A percentile compares a stretch with the other conserved stretches of the same genome.
phyloP scores from a whole-genome alignment of 2,329 filamentous ascomycete genomes.

The Geosmithia putterillii region DNA sequence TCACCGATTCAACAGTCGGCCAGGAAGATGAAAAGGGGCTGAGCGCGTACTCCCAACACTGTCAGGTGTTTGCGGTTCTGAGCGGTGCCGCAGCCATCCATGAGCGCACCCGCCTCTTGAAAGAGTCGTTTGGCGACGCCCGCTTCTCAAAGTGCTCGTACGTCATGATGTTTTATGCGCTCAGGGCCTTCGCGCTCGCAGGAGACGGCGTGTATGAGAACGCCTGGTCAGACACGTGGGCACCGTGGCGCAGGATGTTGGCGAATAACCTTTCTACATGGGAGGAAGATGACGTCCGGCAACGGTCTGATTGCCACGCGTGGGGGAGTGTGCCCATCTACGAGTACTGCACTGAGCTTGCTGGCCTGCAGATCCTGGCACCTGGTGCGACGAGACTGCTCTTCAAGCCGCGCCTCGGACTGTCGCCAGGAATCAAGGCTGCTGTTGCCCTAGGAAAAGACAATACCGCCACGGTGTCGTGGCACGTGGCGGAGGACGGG shows the following conservation, averaged over 20 bases:
- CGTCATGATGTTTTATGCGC: constrained; percentile 8
- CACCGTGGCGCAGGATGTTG: constrained; percentile 7
- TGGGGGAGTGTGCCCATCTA: constrained; percentile 9
- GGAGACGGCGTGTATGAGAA: constrained; percentile 6
- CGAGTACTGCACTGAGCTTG: constrained; percentile 7
- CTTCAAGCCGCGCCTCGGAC: constrained; percentile 13
- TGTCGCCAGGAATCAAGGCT: constrained; percentile 10
- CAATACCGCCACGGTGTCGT: constrained; percentile 11
- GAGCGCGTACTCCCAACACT: constrained; percentile 16
- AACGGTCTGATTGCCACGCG: constrained; percentile 9
- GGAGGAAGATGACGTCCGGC: constrained; percentile 8
- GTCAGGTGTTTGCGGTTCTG: constrained; percentile 20
- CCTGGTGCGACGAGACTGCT: constrained; percentile 9
- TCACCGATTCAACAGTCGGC: constrained; percentile 13
- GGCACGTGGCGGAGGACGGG: constrained; percentile 4
- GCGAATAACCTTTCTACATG: constrained; percentile 6
- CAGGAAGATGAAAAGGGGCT: no score
- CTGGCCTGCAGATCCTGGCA: constrained; percentile 3
- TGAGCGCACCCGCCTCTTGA: constrained; percentile 2
- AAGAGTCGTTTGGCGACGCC: not conserved
- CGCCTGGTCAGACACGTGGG: constrained; percentile 5
- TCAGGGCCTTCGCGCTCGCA: constrained; percentile 5
- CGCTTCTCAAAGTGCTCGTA: constrained; percentile 2
- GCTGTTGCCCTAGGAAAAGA: constrained; percentile 10
- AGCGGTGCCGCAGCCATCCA: constrained; percentile 10